Conservation (phyloP, 768 basidiomycete species). For the Hypholoma fasciculare region DNA sequence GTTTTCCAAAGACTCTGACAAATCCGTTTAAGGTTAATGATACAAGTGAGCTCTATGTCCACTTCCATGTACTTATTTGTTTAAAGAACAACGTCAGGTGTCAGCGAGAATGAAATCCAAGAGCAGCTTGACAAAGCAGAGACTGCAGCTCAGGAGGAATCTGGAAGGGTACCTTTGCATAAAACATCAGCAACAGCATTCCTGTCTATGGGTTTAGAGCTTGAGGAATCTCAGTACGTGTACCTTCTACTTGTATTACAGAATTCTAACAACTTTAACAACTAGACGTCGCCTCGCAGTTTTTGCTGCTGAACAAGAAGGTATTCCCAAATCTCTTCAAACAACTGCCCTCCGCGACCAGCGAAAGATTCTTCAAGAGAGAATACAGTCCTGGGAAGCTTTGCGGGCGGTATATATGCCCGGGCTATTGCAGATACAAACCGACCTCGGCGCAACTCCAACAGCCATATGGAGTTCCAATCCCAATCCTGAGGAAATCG, state of each 20-base stretch:
- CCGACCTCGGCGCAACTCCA: neutral
- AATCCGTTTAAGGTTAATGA: too few relatives aligned
- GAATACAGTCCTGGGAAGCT: slow-evolving; percentile 9
- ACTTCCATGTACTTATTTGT: too few relatives aligned
- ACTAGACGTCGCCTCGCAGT: too few relatives aligned
- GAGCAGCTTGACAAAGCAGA: too few relatives aligned
- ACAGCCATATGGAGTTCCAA: neutral
- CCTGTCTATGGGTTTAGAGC: neutral
- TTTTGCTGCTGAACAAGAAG: neutral
- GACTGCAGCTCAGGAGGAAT: neutral
- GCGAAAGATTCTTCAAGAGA: neutral
- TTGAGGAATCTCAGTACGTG: slow-evolving; percentile 8
- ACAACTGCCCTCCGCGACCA: neutral
- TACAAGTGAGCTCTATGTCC: too few relatives aligned
- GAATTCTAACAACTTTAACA: too few relatives aligned
- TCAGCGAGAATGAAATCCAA: too few relatives aligned
- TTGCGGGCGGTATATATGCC: slow-evolving; percentile 14
- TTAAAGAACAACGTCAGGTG: too few relatives aligned
- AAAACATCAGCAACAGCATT: neutral
- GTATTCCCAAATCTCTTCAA: neutral
- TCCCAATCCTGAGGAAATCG: slow-evolving; percentile 3
- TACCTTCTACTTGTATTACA: too few relatives aligned
- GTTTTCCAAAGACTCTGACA: too few relatives aligned
- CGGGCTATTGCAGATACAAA: slow-evolving; percentile 13
- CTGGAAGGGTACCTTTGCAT: neutral